A percentile compares a stretch with the other conserved stretches of the same genome.
Conservation (phyloP, 106 monocot genomes). For the Allium fistulosum region DNA sequence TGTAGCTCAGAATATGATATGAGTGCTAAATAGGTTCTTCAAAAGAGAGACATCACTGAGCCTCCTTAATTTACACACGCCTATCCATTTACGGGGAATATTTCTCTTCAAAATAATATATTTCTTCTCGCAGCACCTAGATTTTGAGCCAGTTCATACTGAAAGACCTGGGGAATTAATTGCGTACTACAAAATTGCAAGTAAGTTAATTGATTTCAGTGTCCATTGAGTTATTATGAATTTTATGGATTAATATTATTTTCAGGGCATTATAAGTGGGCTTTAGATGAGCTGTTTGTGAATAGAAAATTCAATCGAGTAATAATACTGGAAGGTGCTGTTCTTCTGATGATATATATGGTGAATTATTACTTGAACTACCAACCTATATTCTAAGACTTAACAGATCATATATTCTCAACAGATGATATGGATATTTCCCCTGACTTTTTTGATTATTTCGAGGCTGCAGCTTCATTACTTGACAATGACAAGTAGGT, state of each 20-base stretch:
- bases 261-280: constrained; percentile 96
- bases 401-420: neutral
- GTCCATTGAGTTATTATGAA: constrained; percentile 10
- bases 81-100: too few relatives aligned
- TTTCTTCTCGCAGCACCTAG: constrained; percentile 67
- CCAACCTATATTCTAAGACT: too few relatives aligned
- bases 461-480: constrained; percentile 72
- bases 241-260: neutral
- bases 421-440: constrained; percentile 99
- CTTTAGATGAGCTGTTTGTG: constrained; percentile 82
- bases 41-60: too few relatives aligned
- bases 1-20: too few relatives aligned
- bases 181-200: constrained; percentile 99
- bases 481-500: constrained; percentile 86
- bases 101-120: too few relatives aligned
- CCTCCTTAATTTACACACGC: too few relatives aligned
- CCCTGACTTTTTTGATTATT: constrained; percentile 98
- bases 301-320: constrained; percentile 74
- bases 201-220: constrained; percentile 27
- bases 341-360: neutral
- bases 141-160: constrained; percentile 76
- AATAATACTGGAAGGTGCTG: constrained; percentile 88
- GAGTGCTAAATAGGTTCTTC: too few relatives aligned
- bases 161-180: constrained; percentile 89
- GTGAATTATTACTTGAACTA: too few relatives aligned